These are phyloP conservation scores for Arachnomyces sp. DNA, from an alignment of 2,329 filamentous ascomycete species.

Conservation along the genomic window DNA sequence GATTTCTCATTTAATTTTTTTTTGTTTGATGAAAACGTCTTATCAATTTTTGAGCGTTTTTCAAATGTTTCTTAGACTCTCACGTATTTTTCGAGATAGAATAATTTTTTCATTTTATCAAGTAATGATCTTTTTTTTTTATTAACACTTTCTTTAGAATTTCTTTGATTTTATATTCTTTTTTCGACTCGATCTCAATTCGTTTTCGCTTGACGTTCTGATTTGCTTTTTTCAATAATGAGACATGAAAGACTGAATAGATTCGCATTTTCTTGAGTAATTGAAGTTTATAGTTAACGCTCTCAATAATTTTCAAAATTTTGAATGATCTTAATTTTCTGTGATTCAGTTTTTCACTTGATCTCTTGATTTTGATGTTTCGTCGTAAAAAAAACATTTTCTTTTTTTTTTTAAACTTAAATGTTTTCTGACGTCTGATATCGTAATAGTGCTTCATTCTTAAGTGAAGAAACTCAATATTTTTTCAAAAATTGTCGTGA, in stretches of 20 bases:
- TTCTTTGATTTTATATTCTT: slow-evolving; percentile 1
- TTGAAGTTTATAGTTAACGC: slow-evolving; percentile 4
- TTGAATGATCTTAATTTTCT: slow-evolving; percentile 5
- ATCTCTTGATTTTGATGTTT: slow-evolving; percentile 2
- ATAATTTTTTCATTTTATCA: slow-evolving; percentile 3
- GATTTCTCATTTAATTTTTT: no score
- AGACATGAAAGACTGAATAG: slow-evolving; percentile 6
- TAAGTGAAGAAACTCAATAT: no score
- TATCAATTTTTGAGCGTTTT: background rate
- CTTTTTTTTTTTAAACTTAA: background rate
- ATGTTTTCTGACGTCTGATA: background rate
- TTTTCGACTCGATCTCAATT: slow-evolving; percentile 1
- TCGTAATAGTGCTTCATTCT: no score
- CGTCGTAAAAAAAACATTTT: slow-evolving; percentile 3
- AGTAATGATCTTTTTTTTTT: background rate
- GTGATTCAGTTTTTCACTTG: slow-evolving; percentile 1
- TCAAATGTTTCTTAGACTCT: slow-evolving; percentile 1
- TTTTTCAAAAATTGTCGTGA: no score
- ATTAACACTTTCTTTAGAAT: background rate
- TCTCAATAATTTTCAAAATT: slow-evolving; percentile 1
- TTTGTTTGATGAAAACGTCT: no score
- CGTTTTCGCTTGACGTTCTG: background rate
- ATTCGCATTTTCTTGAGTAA: slow-evolving; percentile 5
- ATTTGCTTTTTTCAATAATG: slow-evolving; percentile 5
- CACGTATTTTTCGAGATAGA: background rate